phyloP scores from a whole-genome alignment of 345 rosid species.

The Mangifera indica region DNA sequence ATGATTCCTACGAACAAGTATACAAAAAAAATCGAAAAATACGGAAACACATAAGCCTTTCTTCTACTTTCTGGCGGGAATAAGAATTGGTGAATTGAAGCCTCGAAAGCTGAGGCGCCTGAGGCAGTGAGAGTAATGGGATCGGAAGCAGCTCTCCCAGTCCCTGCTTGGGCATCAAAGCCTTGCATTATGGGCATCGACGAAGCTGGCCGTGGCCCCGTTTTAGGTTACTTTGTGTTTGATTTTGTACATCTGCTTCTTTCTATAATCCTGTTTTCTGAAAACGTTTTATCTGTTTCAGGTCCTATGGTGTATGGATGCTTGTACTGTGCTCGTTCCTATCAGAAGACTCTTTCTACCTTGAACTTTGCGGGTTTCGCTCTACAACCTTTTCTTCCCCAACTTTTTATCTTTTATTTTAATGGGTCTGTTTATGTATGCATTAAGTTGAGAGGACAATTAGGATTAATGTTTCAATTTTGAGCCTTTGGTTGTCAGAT shows the following conservation, averaged over 20 bases:
- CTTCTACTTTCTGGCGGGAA: conserved; percentile 26
- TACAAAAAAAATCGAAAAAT: too few species aligned
- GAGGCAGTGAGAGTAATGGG: conserved; percentile 28
- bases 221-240: conserved; percentile 45
- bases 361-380: conserved; percentile 71
- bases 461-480: too few species aligned
- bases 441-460: too few species aligned
- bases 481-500: too few species aligned
- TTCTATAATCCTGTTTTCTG: conserved; percentile 6
- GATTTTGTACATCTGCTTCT: not conserved
- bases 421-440: too few species aligned
- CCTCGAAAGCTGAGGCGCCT: not conserved
- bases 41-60: not conserved
- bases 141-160: conserved; percentile 37
- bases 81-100: not conserved
- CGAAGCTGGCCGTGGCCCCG: conserved; percentile 97
- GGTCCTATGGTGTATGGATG: conserved; percentile 99
- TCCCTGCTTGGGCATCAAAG: conserved; percentile 63
- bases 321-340: conserved; percentile 81
- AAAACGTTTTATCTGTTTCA: conserved; percentile 24
- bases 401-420: not conserved
- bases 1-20: too few species aligned
- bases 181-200: conserved; percentile 97
- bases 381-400: too few species aligned
- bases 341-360: conserved; percentile 71